Evolutionary conservation across 2,329 filamentous ascomycete genomes (phyloP), one percentile per base, ranked within the genome.

Genomic region (Aureobasidium sp.): DNA sequence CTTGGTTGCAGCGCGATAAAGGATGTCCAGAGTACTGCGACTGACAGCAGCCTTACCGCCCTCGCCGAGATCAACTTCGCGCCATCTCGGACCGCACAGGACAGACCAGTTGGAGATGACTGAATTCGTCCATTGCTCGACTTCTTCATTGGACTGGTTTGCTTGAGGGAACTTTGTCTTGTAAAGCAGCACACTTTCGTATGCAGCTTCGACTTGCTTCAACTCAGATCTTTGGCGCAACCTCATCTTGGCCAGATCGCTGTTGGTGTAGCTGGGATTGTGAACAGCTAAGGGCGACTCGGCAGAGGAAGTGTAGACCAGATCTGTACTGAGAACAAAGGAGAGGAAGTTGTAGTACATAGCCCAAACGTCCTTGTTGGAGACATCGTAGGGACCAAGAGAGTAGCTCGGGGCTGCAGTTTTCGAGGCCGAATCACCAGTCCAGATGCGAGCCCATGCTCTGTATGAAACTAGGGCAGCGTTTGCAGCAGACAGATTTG

Each of bases 1-100:
- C 74, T 94, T 96, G 10, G 89, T 91, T 8, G 93, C 90, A 27
- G 92, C 90, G 42, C 88, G 88, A 74, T 97, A 99, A 7, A 99
- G 80, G 32, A 91, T 89, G 36, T 86, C 92, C 44, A 99, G 82
- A 36, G 95, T 85, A 54, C 86, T 86, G 59, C 88, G 85, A 65
- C 89, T 89, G 21, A 93, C 78, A 25, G 82, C 84, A 69, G 87
- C 85, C 67, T 91, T 89, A 9, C 91, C 92, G 6, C 89, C 91
- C 68, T 87, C 84, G 3, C 90, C 91, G 32, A 97, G 80, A 66
- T 96, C 91, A 59, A 85, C 78, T 65, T 96, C 88, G 44, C 81
- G 82, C 92, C 92, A 97, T 16, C 83, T 83, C 30, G 87, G 83
- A 8, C 92, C 90, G 67, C 89, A 91, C 8, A 97, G 75, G 37